Conservation (phyloP, 2,329 filamentous ascomycete genomes). For the Curvularia hawaiiensis region DNA sequence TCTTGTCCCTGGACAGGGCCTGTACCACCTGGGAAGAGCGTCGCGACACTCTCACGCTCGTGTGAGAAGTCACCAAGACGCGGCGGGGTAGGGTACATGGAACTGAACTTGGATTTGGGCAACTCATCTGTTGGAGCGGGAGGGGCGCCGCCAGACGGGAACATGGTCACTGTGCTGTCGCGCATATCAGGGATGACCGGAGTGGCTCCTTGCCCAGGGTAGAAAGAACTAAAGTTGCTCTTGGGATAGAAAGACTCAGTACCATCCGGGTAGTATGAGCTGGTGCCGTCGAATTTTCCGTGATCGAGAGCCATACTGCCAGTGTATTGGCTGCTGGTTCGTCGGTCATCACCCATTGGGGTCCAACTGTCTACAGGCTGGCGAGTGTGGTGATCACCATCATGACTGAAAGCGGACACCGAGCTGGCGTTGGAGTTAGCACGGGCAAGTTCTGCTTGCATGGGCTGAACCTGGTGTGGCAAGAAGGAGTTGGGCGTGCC, state of each 20-base stretch:
- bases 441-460: conserved; percentile 47
- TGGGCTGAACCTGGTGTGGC: conserved; percentile 38
- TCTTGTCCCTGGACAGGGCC: conserved; percentile 18
- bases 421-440: conserved; percentile 46
- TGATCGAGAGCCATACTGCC: conserved; percentile 47
- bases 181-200: conserved; percentile 67
- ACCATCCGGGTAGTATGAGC: conserved; percentile 48
- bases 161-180: conserved; percentile 56
- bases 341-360: conserved; percentile 42
- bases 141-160: conserved; percentile 31
- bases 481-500: conserved; percentile 59
- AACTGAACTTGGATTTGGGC: conserved; percentile 33
- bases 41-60: conserved; percentile 59
- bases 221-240: conserved; percentile 62
- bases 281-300: conserved; percentile 61
- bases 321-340: conserved; percentile 53
- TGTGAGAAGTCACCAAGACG: conserved; percentile 24
- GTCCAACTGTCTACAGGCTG: conserved; percentile 46
- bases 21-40: conserved; percentile 38
- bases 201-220: conserved; percentile 46
- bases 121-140: conserved; percentile 20
- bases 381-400: conserved; percentile 38
- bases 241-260: conserved; percentile 45
- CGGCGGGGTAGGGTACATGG: conserved; percentile 39
- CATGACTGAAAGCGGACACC: conserved; percentile 38